Evolutionary conservation across 495 filamentous ascomycete species (phyloP).

Genomic region (Staphylotrichum longicolle): DNA sequence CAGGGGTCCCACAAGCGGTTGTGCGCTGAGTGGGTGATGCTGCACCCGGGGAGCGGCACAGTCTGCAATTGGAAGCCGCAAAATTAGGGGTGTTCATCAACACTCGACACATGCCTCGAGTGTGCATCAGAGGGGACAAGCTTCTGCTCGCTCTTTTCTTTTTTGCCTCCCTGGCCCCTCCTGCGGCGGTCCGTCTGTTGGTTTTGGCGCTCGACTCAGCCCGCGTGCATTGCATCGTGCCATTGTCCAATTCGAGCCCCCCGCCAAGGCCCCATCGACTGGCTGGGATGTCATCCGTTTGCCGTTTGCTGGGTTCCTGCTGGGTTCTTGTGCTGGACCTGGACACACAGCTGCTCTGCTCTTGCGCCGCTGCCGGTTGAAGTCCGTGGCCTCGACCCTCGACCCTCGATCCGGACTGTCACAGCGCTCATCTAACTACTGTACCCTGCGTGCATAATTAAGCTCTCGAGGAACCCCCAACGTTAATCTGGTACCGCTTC

Average conservation of each 20-base stretch:
- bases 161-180: background rate
- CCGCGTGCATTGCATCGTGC: slow-evolving; percentile 17
- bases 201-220: slow-evolving; percentile 8
- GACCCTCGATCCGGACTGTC: no score
- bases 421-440: no score
- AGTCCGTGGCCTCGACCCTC: no score
- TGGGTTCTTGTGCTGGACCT: no score
- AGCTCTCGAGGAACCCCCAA: no score
- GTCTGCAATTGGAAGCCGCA: slow-evolving; percentile 2
- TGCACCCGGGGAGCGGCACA: background rate
- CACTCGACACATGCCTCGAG: background rate
- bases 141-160: background rate
- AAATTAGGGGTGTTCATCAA: no score
- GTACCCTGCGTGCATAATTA: no score
- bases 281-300: slow-evolving; percentile 19
- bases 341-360: no score
- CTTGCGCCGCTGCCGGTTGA: no score
- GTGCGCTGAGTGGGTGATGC: slow-evolving; percentile 1
- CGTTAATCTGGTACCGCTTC: no score
- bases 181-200: background rate
- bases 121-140: background rate
- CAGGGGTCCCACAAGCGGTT: slow-evolving; percentile 2
- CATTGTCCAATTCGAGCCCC: slow-evolving; percentile 22
- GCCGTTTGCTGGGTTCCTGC: background rate
- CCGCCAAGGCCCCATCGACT: slow-evolving; percentile 23